A percentile compares a stretch with the other conserved stretches of the same genome.
Conservation (phyloP, 192 early-diverging fungal species). For the Entomortierella lignicola region DNA sequence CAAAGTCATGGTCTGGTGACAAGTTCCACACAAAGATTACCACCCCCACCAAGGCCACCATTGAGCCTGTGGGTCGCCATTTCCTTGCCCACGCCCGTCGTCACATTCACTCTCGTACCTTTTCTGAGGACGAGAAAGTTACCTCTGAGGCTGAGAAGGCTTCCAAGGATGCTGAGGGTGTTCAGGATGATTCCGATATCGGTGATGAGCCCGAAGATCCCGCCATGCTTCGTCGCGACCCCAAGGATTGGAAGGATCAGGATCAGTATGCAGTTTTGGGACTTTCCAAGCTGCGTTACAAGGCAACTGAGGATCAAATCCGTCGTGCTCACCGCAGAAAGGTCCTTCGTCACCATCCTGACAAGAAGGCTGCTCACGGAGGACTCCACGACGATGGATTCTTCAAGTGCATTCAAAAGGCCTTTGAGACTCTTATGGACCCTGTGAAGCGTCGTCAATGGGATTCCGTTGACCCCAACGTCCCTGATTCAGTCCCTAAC, state of each 20-base stretch:
- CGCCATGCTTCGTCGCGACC: conserved; percentile 82
- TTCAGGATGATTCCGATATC: conserved; percentile 70
- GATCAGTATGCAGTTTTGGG: conserved; percentile 98
- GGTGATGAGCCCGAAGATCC: conserved; percentile 88
- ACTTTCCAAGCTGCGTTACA: conserved; percentile 87
- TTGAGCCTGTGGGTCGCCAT: conserved; percentile 69
- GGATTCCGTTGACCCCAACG: conserved; percentile 94
- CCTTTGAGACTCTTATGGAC: conserved; percentile 94
- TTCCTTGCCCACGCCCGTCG: conserved; percentile 71
- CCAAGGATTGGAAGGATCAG: conserved; percentile 96
- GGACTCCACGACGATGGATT: conserved; percentile 91
- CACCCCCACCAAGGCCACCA: conserved; percentile 43
- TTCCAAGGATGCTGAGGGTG: conserved; percentile 47
- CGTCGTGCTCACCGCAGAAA: conserved; percentile 90
- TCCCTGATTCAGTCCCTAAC: conserved; percentile 79
- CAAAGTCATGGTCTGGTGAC: conserved; percentile 69
- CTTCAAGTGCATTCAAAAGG: conserved; percentile 99
- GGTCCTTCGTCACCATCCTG: conserved; percentile 98
- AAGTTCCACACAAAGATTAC: conserved; percentile 58
- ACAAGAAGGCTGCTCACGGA: conserved; percentile 93
- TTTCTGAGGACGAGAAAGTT: conserved; percentile 69
- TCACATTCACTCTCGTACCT: conserved; percentile 69
- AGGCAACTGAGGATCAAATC: conserved; percentile 94
- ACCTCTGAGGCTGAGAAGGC: conserved; percentile 58
- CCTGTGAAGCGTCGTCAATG: conserved; percentile 90